These are phyloP conservation scores for Tephrocybe sp. DNA, from an alignment of 768 basidiomycete genomes.

Conservation along the genomic window DNA sequence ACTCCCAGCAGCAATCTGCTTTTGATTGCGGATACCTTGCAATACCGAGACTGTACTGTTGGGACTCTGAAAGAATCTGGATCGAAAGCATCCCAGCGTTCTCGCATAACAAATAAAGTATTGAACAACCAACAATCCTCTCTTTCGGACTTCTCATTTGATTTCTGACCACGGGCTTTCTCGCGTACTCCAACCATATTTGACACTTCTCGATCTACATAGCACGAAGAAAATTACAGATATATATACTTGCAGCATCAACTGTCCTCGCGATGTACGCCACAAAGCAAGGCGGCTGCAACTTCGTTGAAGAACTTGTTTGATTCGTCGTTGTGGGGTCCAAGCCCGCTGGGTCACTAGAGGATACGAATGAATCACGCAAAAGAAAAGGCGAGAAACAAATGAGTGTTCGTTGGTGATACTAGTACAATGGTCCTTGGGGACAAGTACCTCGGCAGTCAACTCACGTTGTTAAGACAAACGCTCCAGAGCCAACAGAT, in stretches of 20 bases:
- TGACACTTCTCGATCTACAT: no score
- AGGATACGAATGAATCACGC: background rate
- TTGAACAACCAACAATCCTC: no score
- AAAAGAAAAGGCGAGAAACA: background rate
- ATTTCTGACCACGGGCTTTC: no score
- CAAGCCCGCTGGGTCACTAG: background rate
- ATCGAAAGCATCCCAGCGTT: no score
- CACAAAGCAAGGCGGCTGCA: slow-evolving; percentile 2
- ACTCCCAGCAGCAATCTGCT: no score
- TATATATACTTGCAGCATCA: background rate
- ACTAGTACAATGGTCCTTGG: slow-evolving; percentile 1
- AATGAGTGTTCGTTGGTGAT: background rate
- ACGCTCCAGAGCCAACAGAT: slow-evolving; percentile 40
- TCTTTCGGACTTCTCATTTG: no score
- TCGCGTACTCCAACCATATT: no score
- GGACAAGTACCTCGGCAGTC: slow-evolving; percentile 1
- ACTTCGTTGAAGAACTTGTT: slow-evolving; percentile 1
- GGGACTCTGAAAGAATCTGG: no score
- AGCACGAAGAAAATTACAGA: background rate
- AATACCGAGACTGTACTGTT: no score
- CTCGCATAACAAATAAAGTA: no score
- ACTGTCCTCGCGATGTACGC: background rate
- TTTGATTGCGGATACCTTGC: no score
- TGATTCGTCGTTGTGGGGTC: background rate
- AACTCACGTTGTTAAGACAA: slow-evolving; percentile 30